Base-by-base conservation (phyloP, 2,329 filamentous ascomycete species). In the Cladosporium cucumerinum region DNA sequence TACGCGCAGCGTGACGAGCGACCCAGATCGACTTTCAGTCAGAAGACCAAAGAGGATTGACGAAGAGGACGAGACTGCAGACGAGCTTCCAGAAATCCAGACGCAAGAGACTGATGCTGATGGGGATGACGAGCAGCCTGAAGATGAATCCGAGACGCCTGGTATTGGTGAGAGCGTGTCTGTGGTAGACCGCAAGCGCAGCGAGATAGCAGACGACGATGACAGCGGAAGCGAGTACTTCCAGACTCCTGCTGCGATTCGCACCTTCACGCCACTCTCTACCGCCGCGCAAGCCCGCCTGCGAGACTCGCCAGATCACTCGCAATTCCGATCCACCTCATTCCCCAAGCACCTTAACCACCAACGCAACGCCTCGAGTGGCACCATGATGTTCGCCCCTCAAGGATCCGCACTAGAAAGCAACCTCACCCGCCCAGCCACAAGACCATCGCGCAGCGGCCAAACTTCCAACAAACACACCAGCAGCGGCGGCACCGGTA, bases 341-440 rank as follows among this genome's bases (percentile, higher is more conserved):
- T 32, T 39, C 7, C 62, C 36, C 8, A 63, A 62, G 43, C 54
- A 28, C 14, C 36, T 60, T 4, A n/a, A 81, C 5, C 93, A 97
- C 72, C 84, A 80, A 63, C 89, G 93, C 43, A 93, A 92, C 14
- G 76, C 89, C 4, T 97, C 93, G 0, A 90, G 87, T 23, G 92
- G 89, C 70, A 97, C 93, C 0, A 93, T 96, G 62, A 81, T 97
- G 1, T 96, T 90, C 78, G 93, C 91, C 36, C 93, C 93, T n/a
- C 67, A 68, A 48, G 59, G 21, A 7, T 25, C 69, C 23, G 61
- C 51, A 66, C 72, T 77, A 46, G 74, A 76, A 39, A 76, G 77
- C 4, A 75, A 78, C 7, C 73, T 77, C 2, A 70, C 78, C 1
- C 77, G 79, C 10, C 65, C 66, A 7, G 28, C n/a, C 1, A 30